A percentile compares a stretch with the other conserved stretches of the same genome.
Conservation (phyloP, 2,329 filamentous ascomycete species). For the Ploettnerulaceae sp. region DNA sequence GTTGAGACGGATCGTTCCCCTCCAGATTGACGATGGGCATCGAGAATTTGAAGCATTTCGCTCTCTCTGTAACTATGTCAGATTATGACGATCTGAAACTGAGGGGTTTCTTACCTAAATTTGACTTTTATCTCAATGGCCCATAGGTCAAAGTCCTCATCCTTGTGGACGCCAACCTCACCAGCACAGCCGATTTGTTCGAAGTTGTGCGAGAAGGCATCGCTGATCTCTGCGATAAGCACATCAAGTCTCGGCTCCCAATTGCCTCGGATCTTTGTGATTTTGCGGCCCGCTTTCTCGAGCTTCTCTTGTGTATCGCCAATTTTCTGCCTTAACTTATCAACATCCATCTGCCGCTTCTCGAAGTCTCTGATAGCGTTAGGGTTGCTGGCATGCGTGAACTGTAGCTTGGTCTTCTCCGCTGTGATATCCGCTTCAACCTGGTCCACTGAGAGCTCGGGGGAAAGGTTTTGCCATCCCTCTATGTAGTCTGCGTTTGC, state of each 20-base stretch:
- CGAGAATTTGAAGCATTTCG: slow-evolving; percentile 78
- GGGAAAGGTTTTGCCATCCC: background rate
- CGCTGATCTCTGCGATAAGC: slow-evolving; percentile 75
- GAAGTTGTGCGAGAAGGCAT: slow-evolving; percentile 90
- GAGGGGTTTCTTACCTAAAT: slow-evolving; percentile 62
- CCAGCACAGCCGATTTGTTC: slow-evolving; percentile 90
- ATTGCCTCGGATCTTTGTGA: slow-evolving; percentile 58
- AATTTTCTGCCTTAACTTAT: slow-evolving; percentile 55
- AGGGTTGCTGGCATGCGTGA: slow-evolving; percentile 74
- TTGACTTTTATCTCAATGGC: slow-evolving; percentile 90
- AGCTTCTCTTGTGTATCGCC: slow-evolving; percentile 51
- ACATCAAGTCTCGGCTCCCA: slow-evolving; percentile 84
- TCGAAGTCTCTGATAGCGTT: slow-evolving; percentile 74
- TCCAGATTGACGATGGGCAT: slow-evolving; percentile 90
- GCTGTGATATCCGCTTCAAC: slow-evolving; percentile 70
- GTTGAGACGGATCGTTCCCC: slow-evolving; percentile 95
- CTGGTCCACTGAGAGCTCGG: slow-evolving; percentile 3
- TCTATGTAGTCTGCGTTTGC: slow-evolving; percentile 33
- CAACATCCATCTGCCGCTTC: slow-evolving; percentile 64
- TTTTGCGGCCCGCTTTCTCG: slow-evolving; percentile 50
- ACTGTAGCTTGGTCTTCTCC: slow-evolving; percentile 69
- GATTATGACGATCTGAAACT: background rate
- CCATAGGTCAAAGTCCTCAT: slow-evolving; percentile 92
- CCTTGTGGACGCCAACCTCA: slow-evolving; percentile 82
- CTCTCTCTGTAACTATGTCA: slow-evolving; percentile 51